Conservation (phyloP, 2,329 filamentous ascomycete species). For the Penicillium sp. region DNA sequence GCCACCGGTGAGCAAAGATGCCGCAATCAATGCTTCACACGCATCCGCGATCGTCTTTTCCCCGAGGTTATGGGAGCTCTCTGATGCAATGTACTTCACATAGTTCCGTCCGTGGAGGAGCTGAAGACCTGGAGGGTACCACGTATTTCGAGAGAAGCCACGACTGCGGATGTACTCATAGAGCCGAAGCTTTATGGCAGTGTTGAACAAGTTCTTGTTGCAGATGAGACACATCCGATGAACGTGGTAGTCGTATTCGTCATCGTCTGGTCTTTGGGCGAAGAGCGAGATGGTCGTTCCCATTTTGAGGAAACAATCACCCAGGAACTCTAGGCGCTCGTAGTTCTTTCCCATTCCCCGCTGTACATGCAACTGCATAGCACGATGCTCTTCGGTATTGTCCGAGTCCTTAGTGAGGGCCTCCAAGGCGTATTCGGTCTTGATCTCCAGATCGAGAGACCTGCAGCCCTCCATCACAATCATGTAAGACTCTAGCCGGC, state of each 20-base stretch:
- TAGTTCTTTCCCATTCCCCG: conserved; percentile 91
- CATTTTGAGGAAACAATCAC: conserved; percentile 93
- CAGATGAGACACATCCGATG: conserved; percentile 86
- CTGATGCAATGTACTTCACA: conserved; percentile 44
- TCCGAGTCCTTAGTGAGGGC: conserved; percentile 91
- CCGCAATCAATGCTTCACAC: conserved; percentile 89
- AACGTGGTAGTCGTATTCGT: conserved; percentile 85
- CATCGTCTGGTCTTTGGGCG: conserved; percentile 66
- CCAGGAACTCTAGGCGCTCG: conserved; percentile 87
- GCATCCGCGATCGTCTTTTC: conserved; percentile 94
- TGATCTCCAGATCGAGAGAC: conserved; percentile 60
- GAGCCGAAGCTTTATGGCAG: conserved; percentile 60
- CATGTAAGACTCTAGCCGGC: conserved; percentile 74
- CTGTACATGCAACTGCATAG: conserved; percentile 67
- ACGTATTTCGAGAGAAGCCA: conserved; percentile 73
- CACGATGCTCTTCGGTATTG: conserved; percentile 67
- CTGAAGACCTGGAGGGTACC: conserved; percentile 80
- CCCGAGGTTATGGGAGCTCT: conserved; percentile 60
- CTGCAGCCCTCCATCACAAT: conserved; percentile 72
- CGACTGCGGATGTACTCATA: conserved; percentile 78
- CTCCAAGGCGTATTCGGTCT: conserved; percentile 70
- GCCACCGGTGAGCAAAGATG: conserved; percentile 61
- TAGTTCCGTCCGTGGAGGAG: conserved; percentile 67
- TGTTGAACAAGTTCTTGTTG: conserved; percentile 82
- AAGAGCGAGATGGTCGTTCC: conserved; percentile 86